These are phyloP conservation scores for Citrus unshiu DNA, from an alignment of 345 rosid genomes.

Conservation along the genomic window DNA sequence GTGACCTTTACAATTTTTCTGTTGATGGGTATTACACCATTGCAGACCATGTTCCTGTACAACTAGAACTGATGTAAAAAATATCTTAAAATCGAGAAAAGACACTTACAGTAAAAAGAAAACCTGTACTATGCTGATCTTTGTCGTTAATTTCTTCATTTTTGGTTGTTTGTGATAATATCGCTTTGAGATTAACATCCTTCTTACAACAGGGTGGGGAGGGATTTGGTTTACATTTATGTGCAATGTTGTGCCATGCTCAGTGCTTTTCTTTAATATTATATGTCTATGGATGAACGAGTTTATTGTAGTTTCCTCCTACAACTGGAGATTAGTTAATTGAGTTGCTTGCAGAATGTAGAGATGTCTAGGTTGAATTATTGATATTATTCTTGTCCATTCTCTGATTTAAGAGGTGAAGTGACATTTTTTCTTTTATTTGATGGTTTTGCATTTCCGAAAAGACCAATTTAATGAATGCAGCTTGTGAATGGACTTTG, in stretches of 20 bases:
- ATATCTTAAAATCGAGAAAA: background rate
- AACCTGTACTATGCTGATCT: background rate
- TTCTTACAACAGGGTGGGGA: background rate
- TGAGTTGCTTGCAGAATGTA: background rate
- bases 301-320: background rate
- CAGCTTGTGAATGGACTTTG: background rate
- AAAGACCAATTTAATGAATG: background rate
- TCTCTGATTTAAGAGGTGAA: background rate
- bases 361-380: background rate
- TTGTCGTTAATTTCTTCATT: background rate
- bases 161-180: background rate
- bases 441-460: background rate
- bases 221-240: background rate
- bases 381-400: background rate
- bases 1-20: background rate
- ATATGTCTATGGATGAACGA: too few relatives aligned
- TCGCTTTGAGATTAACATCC: background rate
- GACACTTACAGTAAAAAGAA: background rate
- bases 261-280: background rate
- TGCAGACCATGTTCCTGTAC: background rate
- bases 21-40: background rate
- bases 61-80: background rate
- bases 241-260: background rate
- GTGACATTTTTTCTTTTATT: background rate
- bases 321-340: background rate